Conservation (phyloP, 2,329 filamentous ascomycete species). For the Aspergillus sp. region DNA sequence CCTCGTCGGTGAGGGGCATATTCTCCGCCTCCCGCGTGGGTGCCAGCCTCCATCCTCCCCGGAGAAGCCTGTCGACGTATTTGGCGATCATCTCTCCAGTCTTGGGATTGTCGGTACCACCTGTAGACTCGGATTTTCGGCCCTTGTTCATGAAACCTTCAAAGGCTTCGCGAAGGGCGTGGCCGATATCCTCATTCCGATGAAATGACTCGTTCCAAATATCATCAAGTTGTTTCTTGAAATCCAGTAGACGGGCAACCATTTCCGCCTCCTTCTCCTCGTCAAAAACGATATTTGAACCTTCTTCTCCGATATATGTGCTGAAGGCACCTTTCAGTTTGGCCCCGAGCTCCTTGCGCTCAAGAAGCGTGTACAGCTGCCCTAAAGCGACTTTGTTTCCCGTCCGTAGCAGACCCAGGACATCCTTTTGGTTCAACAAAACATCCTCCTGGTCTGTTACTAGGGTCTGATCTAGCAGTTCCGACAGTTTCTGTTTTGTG, state of each 20-base stretch:
- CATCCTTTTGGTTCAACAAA: slow-evolving; percentile 67
- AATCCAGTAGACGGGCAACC: slow-evolving; percentile 78
- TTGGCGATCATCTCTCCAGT: slow-evolving; percentile 99
- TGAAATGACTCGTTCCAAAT: slow-evolving; percentile 78
- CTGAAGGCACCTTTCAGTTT: slow-evolving; percentile 75
- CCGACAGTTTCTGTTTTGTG: slow-evolving; percentile 77
- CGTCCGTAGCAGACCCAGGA: slow-evolving; percentile 74
- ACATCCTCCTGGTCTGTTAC: slow-evolving; percentile 70
- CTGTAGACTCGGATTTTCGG: slow-evolving; percentile 71
- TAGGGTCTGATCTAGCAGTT: slow-evolving; percentile 72
- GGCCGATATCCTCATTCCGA: slow-evolving; percentile 75
- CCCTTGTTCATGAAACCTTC: slow-evolving; percentile 89
- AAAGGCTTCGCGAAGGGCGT: slow-evolving; percentile 83
- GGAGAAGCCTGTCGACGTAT: slow-evolving; percentile 86
- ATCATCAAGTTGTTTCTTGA: slow-evolving; percentile 78
- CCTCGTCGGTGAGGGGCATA: slow-evolving; percentile 77
- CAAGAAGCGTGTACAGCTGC: slow-evolving; percentile 76
- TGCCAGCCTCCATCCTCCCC: slow-evolving; percentile 78
- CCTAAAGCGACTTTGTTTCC: slow-evolving; percentile 72
- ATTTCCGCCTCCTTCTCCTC: slow-evolving; percentile 79
- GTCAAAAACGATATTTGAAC: slow-evolving; percentile 78
- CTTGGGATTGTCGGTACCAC: slow-evolving; percentile 85
- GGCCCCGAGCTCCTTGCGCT: slow-evolving; percentile 70
- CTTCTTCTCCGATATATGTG: slow-evolving; percentile 76
- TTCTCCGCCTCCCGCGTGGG: slow-evolving; percentile 55